These are phyloP conservation scores for Epichloe glyceriae DNA, from an alignment of 2,329 filamentous ascomycete species.

Conservation along the genomic window DNA sequence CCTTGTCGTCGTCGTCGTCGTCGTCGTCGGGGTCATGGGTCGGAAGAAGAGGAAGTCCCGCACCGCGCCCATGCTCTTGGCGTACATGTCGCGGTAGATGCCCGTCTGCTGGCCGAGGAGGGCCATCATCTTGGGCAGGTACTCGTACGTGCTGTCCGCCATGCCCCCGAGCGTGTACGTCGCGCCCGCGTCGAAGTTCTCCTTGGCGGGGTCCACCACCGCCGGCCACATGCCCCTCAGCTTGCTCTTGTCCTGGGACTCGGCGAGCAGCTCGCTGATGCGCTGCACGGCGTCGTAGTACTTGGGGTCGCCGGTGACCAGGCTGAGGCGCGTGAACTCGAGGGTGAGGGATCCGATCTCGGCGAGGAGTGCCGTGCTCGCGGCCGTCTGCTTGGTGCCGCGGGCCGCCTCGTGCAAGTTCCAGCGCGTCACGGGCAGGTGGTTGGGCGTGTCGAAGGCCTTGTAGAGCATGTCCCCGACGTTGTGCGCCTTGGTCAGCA, in stretches of 20 bases:
- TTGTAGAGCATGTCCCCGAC: constrained; percentile 39
- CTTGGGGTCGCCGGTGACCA: constrained; percentile 54
- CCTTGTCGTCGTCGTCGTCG: constrained; percentile 34
- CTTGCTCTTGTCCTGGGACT: constrained; percentile 51
- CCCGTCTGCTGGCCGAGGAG: constrained; percentile 48
- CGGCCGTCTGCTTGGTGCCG: constrained; percentile 12
- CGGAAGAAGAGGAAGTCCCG: constrained; percentile 54
- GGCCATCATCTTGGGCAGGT: constrained; percentile 48
- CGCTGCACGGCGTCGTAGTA: constrained; percentile 64
- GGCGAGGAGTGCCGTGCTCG: constrained; percentile 32
- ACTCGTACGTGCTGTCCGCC: constrained; percentile 46
- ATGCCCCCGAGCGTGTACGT: constrained; percentile 37
- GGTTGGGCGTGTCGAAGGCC: constrained; percentile 39
- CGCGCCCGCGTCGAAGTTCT: constrained; percentile 24
- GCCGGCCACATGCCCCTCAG: constrained; percentile 66
- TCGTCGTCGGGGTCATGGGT: constrained; percentile 49
- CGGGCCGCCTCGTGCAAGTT: constrained; percentile 13
- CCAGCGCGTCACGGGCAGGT: constrained; percentile 29
- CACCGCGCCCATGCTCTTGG: constrained; percentile 43
- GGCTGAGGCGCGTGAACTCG: constrained; percentile 59
- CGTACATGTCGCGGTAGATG: constrained; percentile 52
- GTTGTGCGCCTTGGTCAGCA: constrained; percentile 35
- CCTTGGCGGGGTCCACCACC: constrained; percentile 44
- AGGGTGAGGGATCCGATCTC: constrained; percentile 55
- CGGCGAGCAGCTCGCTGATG: constrained; percentile 53